Base-by-base conservation (phyloP, 768 basidiomycete genomes). In the Hortiboletus flavorubellus region DNA sequence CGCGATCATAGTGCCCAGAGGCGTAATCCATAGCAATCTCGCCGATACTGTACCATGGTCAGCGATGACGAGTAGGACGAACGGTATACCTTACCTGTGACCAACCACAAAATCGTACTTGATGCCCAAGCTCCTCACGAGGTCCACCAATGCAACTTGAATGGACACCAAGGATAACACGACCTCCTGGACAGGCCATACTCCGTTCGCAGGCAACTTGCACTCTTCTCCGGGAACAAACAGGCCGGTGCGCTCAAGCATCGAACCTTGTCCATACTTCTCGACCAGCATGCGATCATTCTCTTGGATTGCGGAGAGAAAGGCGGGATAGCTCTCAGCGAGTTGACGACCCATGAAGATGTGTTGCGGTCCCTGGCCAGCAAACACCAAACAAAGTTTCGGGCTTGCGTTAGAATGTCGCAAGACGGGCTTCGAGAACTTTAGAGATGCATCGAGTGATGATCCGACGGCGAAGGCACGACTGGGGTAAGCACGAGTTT, bases 1-100 rank as follows among this genome's bases (percentile, higher is more conserved):
- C 62, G 45, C 65, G 72, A 41, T 73, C 63, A 38, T 70, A 70
- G 23, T 74, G 67, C 10, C 73, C 72, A 2, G 73, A 68, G 12
- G 72, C 71, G 29, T 75, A 75, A 40, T 71, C 65, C 64, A 73
- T 74, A 4, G 69, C 72, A 41, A 74, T 70, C 47, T 75, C 72
- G 30, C 72, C 71, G n/a, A 67, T 58, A 60, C 60, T 63, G 18
- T 51, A 23, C 10, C 43, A 38, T n/a, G 11, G 43, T 64, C 45
- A 70, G 51, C 37, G 34, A 26, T 15, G 37, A 40, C 8, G 46
- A 42, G 2, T 3, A 49, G 51, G n/a, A 41, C 9, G 8, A 5
- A 39, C 10, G 9, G 8, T 26, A n/a, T 30, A 18, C 18, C 54
- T 38, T n/a, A 66, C 71, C 70, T 68, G 54, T 71, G 71, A 42